These are phyloP conservation scores for Saccharum hybrid DNA, from an alignment of 202 grass and related monocot species.

Conservation along the genomic window DNA sequence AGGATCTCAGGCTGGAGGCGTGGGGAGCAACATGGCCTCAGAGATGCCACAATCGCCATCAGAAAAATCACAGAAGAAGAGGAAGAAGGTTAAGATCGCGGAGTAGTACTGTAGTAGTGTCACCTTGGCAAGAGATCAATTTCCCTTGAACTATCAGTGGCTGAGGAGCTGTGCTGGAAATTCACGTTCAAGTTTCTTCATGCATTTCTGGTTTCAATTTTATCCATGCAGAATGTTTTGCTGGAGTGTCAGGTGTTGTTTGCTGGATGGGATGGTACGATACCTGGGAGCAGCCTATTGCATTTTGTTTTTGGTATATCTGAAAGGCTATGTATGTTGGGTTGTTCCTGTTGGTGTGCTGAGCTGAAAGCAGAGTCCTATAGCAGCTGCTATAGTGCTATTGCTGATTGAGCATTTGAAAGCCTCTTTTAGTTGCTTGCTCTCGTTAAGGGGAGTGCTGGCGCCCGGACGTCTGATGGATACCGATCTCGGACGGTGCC, in stretches of 20 bases:
- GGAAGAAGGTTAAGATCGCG: slow-evolving; percentile 55
- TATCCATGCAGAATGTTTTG: background rate
- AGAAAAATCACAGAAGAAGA: slow-evolving; percentile 53
- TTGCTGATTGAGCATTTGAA: background rate
- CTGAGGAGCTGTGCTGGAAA: background rate
- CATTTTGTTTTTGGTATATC: background rate
- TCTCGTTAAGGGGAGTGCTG: background rate
- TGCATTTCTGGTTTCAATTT: background rate
- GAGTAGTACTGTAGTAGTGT: slow-evolving; percentile 13
- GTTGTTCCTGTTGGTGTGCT: background rate
- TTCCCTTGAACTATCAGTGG: background rate
- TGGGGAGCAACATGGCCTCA: slow-evolving; percentile 33
- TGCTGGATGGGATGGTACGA: background rate
- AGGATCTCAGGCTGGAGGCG: slow-evolving; percentile 39
- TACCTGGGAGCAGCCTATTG: background rate
- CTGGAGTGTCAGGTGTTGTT: background rate
- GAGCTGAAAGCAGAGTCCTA: background rate
- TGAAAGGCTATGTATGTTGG: background rate
- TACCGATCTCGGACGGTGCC: too few species aligned
- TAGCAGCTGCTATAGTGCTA: background rate
- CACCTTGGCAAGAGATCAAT: slow-evolving; percentile 7
- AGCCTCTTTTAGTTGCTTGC: background rate
- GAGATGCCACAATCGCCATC: slow-evolving; percentile 2
- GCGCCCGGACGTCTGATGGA: too few species aligned
- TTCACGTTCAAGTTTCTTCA: background rate